These are phyloP conservation scores for Acorus gramineus DNA, from an alignment of 106 monocot species.

Conservation along the genomic window DNA sequence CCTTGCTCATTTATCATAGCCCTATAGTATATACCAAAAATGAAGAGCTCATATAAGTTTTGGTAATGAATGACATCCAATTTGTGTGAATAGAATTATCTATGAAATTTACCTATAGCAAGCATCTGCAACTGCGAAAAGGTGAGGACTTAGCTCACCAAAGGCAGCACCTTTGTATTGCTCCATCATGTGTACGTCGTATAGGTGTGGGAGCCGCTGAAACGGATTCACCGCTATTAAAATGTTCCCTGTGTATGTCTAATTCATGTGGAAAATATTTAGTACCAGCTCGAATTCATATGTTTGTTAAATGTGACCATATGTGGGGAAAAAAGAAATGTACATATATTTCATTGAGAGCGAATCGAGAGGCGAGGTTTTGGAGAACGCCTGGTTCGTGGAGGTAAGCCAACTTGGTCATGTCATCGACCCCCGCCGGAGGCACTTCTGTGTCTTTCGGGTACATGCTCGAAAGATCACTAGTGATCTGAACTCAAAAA, in stretches of 20 bases:
- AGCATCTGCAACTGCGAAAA: slow-evolving; percentile 88
- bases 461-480: slow-evolving; percentile 56
- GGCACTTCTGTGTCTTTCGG: slow-evolving; percentile 92
- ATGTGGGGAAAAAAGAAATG: background rate
- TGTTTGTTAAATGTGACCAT: background rate
- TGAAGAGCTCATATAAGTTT: background rate
- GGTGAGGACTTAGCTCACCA: slow-evolving; percentile 90
- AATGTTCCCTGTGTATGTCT: slow-evolving; percentile 99
- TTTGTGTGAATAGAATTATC: background rate
- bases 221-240: slow-evolving; percentile 95
- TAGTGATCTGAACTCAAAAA: slow-evolving; percentile 34
- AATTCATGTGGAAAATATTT: background rate
- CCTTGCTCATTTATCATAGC: slow-evolving; percentile 80
- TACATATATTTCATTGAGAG: slow-evolving; percentile 91
- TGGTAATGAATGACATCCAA: no score
- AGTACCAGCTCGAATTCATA: no score
- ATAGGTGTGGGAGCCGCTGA: slow-evolving; percentile 74
- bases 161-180: slow-evolving; percentile 88
- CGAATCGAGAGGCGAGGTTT: slow-evolving; percentile 68
- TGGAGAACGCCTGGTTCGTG: slow-evolving; percentile 95
- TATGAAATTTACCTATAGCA: slow-evolving; percentile 59
- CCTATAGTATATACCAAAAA: slow-evolving; percentile 18
- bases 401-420: slow-evolving; percentile 94
- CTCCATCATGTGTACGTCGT: slow-evolving; percentile 94
- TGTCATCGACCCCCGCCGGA: slow-evolving; percentile 88